Conservation (phyloP, 768 basidiomycete species). For the Suillus fuscotomentosus region DNA sequence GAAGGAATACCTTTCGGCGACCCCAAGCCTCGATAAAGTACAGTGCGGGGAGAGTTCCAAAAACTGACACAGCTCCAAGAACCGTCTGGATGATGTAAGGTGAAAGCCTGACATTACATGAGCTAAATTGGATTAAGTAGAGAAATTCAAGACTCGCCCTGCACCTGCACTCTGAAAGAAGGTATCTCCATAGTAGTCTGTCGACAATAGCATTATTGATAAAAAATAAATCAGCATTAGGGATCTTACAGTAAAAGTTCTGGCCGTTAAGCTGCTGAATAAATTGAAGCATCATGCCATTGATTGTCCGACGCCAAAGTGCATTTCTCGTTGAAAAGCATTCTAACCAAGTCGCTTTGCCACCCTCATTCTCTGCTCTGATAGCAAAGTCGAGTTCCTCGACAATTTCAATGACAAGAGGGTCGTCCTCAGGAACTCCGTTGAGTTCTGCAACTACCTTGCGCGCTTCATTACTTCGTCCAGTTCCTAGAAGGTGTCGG, state of each 20-base stretch:
- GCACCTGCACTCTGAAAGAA: slow-evolving; percentile 79
- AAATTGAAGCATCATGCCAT: slow-evolving; percentile 84
- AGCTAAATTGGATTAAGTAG: background rate
- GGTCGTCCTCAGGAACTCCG: slow-evolving; percentile 55
- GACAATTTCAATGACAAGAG: slow-evolving; percentile 55
- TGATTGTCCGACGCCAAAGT: slow-evolving; percentile 71
- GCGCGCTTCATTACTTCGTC: slow-evolving; percentile 52
- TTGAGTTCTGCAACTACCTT: slow-evolving; percentile 66
- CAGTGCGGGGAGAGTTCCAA: slow-evolving; percentile 69
- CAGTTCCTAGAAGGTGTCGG: slow-evolving; percentile 67
- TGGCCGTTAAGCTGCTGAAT: slow-evolving; percentile 81
- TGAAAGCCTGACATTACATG: slow-evolving; percentile 39
- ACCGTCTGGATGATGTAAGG: slow-evolving; percentile 77
- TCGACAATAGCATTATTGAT: slow-evolving; percentile 17
- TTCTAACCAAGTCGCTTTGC: slow-evolving; percentile 76
- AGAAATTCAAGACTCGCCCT: slow-evolving; percentile 34
- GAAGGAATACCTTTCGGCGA: slow-evolving; percentile 52
- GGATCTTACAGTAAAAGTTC: slow-evolving; percentile 68
- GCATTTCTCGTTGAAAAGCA: slow-evolving; percentile 70
- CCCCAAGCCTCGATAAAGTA: slow-evolving; percentile 71
- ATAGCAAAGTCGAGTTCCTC: slow-evolving; percentile 68
- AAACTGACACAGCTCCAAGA: slow-evolving; percentile 72
- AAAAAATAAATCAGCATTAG: background rate
- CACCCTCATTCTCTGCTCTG: slow-evolving; percentile 73
- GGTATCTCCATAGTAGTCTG: slow-evolving; percentile 78